phyloP scores from a whole-genome alignment of 1,139 yeast species.

The Kurtzmaniella quercitrusa region DNA sequence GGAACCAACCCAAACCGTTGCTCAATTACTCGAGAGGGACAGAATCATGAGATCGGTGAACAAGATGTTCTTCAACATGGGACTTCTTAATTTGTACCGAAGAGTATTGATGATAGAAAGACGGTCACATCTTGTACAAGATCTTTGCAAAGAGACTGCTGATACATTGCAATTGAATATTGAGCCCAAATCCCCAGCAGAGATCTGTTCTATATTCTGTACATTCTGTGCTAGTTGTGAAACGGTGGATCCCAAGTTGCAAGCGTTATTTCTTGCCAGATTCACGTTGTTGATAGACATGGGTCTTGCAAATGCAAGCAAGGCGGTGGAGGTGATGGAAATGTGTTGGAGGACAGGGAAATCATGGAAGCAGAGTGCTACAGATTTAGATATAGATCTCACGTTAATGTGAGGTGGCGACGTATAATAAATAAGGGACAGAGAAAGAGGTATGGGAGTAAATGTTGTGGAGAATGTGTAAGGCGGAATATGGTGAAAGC shows the following conservation, averaged over 20 bases:
- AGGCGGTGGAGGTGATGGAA: constrained; percentile 46
- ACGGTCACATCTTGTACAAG: constrained; percentile 41
- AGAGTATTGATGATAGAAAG: constrained; percentile 49
- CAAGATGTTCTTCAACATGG: constrained; percentile 50
- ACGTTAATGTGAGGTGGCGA: constrained; percentile 32
- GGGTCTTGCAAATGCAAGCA: constrained; percentile 49
- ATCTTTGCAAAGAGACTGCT: constrained; percentile 41
- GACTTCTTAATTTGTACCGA: constrained; percentile 53
- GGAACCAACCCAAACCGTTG: constrained; percentile 14
- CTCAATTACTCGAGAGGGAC: constrained; percentile 28
- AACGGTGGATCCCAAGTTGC: constrained; percentile 29
- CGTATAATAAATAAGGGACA: background rate
- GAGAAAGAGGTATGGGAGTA: too few species aligned
- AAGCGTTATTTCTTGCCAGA: constrained; percentile 34
- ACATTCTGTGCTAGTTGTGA: constrained; percentile 62
- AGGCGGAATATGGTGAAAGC: too few species aligned
- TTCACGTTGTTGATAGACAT: constrained; percentile 32
- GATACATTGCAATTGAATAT: constrained; percentile 31
- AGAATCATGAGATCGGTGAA: constrained; percentile 49
- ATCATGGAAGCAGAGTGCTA: constrained; percentile 54
- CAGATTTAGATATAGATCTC: constrained; percentile 40
- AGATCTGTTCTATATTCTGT: constrained; percentile 52
- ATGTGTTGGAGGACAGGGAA: constrained; percentile 55
- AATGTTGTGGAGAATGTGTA: too few species aligned
- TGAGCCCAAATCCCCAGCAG: constrained; percentile 46